Conservation (phyloP, 768 basidiomycete genomes). For the Cyathus striatus region DNA sequence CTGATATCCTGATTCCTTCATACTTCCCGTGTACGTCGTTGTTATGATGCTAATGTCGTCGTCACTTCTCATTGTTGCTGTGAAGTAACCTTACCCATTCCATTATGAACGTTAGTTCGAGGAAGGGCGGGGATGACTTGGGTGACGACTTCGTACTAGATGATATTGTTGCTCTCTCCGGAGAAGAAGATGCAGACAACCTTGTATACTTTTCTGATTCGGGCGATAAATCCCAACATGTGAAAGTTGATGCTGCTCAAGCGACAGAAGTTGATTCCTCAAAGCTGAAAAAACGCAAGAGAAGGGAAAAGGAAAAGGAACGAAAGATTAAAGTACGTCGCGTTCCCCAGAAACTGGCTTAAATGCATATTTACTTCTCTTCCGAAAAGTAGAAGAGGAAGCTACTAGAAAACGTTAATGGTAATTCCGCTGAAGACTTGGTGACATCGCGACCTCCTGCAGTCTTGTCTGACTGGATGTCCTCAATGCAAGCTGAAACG, state of each 20-base stretch:
- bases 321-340: conserved; percentile 58
- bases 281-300: conserved; percentile 62
- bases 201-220: conserved; percentile 22
- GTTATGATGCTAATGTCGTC: too few relatives aligned
- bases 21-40: too few relatives aligned
- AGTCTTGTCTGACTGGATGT: conserved; percentile 58
- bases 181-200: conserved; percentile 43
- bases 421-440: conserved; percentile 33
- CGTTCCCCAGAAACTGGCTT: conserved; percentile 1
- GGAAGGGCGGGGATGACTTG: conserved; percentile 67
- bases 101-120: conserved; percentile 13
- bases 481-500: conserved; percentile 61
- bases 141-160: conserved; percentile 80
- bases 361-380: conserved; percentile 4
- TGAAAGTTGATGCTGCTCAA: conserved; percentile 11
- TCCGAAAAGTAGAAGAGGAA: conserved; percentile 53
- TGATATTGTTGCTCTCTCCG: conserved; percentile 59
- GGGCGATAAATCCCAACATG: conserved; percentile 36
- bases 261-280: conserved; percentile 11
- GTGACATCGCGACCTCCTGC: conserved; percentile 54
- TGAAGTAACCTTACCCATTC: not conserved
- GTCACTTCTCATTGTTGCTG: too few relatives aligned
- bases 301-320: conserved; percentile 70
- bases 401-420: conserved; percentile 33
- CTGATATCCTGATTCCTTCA: too few relatives aligned